Percentiles rank a stretch among this genome's conserved stretches.
phyloP scores from a whole-genome alignment of 2,329 filamentous ascomycete species.

The Helminthosporium solani region DNA sequence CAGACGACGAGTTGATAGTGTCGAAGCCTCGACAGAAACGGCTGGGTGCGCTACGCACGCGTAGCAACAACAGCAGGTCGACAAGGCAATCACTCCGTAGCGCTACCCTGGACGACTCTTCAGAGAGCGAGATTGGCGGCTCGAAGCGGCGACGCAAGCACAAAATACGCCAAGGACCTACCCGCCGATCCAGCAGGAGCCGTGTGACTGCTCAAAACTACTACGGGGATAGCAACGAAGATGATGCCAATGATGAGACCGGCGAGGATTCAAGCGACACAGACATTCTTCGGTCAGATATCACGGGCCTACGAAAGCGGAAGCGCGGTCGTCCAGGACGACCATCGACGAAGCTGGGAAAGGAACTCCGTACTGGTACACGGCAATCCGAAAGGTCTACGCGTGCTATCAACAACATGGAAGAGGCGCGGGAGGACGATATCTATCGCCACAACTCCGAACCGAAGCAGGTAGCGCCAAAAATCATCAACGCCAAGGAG shows the following conservation, averaged over 20 bases:
- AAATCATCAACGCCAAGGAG: slow-evolving; percentile 66
- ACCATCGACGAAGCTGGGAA: slow-evolving; percentile 17
- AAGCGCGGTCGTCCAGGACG: slow-evolving; percentile 26
- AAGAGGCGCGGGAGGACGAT: slow-evolving; percentile 62
- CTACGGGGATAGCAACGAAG: slow-evolving; percentile 14
- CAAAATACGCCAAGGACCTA: slow-evolving; percentile 22
- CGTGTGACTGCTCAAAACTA: slow-evolving; percentile 12
- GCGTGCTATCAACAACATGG: slow-evolving; percentile 50
- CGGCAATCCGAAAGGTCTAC: slow-evolving; percentile 50
- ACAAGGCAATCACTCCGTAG: slow-evolving; percentile 18
- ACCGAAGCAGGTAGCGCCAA: slow-evolving; percentile 47
- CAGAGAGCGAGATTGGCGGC: slow-evolving; percentile 19
- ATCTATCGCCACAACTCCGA: slow-evolving; percentile 51
- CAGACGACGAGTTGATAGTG: slow-evolving; percentile 29
- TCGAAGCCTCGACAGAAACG: slow-evolving; percentile 20
- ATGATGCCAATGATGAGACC: slow-evolving; percentile 33
- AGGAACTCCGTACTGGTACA: slow-evolving; percentile 26
- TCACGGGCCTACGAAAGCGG: slow-evolving; percentile 41
- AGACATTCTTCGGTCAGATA: slow-evolving; percentile 45
- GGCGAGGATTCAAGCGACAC: slow-evolving; percentile 27
- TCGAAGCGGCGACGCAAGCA: slow-evolving; percentile 18
- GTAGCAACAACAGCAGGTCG: slow-evolving; percentile 11
- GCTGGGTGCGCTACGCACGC: slow-evolving; percentile 9
- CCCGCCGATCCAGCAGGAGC: slow-evolving; percentile 32
- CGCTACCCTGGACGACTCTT: slow-evolving; percentile 15